These are phyloP conservation scores for Alternaria solani DNA, from an alignment of 2,329 filamentous ascomycete species.

Conservation along the genomic window DNA sequence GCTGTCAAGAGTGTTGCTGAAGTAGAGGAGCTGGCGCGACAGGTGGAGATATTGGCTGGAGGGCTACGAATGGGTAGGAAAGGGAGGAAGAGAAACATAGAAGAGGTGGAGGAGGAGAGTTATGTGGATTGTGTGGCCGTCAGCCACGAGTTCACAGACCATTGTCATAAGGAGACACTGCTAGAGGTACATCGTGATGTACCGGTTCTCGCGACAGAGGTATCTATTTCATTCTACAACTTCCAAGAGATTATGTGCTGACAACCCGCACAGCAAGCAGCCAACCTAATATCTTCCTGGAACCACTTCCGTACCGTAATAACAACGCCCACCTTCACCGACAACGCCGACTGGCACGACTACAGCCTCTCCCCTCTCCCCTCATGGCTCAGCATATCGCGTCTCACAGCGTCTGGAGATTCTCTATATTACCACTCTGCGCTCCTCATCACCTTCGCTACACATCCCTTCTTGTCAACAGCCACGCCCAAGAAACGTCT, in stretches of 20 bases:
- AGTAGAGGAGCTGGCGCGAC: conserved; percentile 61
- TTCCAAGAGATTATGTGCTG: not conserved
- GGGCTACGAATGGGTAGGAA: conserved; percentile 33
- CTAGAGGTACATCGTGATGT: conserved; percentile 62
- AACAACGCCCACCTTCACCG: conserved; percentile 58
- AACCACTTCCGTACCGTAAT: conserved; percentile 66
- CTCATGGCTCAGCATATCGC: conserved; percentile 67
- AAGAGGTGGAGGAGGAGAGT: conserved; percentile 29
- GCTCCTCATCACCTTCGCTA: conserved; percentile 65
- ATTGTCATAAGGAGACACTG: conserved; percentile 70
- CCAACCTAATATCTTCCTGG: conserved; percentile 65
- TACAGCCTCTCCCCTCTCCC: conserved; percentile 60
- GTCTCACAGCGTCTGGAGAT: conserved; percentile 63
- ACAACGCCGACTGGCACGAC: conserved; percentile 55
- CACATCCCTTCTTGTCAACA: conserved; percentile 38
- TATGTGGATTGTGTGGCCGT: conserved; percentile 67
- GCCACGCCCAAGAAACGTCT: conserved; percentile 41
- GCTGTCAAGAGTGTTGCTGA: conserved; percentile 64
- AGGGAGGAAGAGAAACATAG: conserved; percentile 17
- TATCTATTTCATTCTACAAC: conserved; percentile 12
- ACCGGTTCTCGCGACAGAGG: conserved; percentile 66
- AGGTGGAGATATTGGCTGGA: conserved; percentile 57
- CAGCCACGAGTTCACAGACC: conserved; percentile 73
- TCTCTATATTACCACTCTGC: conserved; percentile 67
- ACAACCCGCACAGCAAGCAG: conserved; percentile 57